phyloP scores from a whole-genome alignment of 768 basidiomycete species.

The Tylopilus sp. region DNA sequence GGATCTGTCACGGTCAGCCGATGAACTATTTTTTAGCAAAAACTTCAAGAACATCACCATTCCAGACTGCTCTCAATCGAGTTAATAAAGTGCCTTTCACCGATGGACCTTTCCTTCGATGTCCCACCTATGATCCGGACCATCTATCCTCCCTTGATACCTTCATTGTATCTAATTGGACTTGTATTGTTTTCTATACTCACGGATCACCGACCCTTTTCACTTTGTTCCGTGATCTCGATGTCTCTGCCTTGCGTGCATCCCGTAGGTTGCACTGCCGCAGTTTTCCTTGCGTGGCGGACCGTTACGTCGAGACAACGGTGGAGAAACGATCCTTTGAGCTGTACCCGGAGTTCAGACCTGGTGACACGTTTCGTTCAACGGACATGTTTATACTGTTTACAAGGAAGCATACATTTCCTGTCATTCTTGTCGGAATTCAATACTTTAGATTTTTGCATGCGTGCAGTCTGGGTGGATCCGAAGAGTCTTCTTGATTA shows the following conservation, averaged over 20 bases:
- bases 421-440: background rate
- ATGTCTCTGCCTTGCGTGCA: background rate
- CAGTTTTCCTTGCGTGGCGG: background rate
- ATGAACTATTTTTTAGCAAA: slow-evolving; percentile 42
- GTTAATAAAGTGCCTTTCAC: background rate
- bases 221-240: background rate
- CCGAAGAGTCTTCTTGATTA: too few relatives aligned
- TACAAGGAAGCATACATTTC: slow-evolving; percentile 2
- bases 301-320: background rate
- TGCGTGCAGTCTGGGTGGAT: background rate
- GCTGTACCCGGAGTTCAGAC: slow-evolving; percentile 12
- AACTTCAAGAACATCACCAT: slow-evolving; percentile 70
- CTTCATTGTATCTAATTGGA: slow-evolving; percentile 18
- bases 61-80: slow-evolving; percentile 44
- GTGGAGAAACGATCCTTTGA: background rate
- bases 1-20: slow-evolving; percentile 18
- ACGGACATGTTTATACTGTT: slow-evolving; percentile 11
- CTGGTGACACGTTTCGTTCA: slow-evolving; percentile 10
- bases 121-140: slow-evolving; percentile 7
- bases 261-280: background rate
- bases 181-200: slow-evolving; percentile 16
- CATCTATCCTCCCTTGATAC: background rate
- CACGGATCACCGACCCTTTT: slow-evolving; percentile 2
- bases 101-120: background rate
- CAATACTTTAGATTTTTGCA: background rate